Evolutionary conservation across 257 asterid species (phyloP), one percentile per base, ranked within the genome.

Genomic region (Ajuga chamaepitys): DNA sequence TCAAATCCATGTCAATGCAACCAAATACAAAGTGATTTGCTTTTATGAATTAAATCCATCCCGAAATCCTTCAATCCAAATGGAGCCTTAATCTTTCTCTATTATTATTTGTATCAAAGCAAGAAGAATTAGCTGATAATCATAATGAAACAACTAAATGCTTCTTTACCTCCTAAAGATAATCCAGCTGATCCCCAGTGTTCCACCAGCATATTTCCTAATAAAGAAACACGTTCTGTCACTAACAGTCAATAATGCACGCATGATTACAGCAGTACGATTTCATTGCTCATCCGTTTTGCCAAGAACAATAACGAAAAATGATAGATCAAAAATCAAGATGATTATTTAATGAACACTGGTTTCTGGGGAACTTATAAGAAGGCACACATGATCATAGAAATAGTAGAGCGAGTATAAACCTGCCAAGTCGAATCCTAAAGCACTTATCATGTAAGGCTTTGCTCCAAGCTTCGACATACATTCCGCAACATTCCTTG

Each of bases 341-440:
- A n/a, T n/a, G n/a, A n/a, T n/a, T n/a, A n/a, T n/a, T n/a, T n/a
- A n/a, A n/a, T n/a, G n/a, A n/a, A n/a, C n/a, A n/a, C n/a, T n/a
- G n/a, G n/a, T n/a, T n/a, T n/a, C n/a, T n/a, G n/a, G n/a, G n/a
- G n/a, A n/a, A n/a, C 7, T 30, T 30, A 0, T 30, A 30, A 4
- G 37, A 30, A 30, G 37, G 37, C n/a, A n/a, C n/a, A n/a, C n/a
- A 13, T 18, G 22, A 62, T 63, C 37, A 48, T 0, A n/a, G 26
- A 62, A 22, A 70, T 37, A 52, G 7, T 8, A 70, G 41, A 57
- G 5, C n/a, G 60, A 72, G 21, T 9, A 70, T 16, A 67, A 55
- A 89, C 97, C 99, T 87, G 99, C 88, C 85, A 86, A 52, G 81
- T 94, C 99, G 63, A 73, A 68, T 72, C 99, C 99, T 22, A 88